Percentiles rank a stretch among this genome's conserved stretches.
Evolutionary conservation across 2,329 filamentous ascomycete genomes (phyloP).

Genomic region (Fonsecaea erecta): DNA sequence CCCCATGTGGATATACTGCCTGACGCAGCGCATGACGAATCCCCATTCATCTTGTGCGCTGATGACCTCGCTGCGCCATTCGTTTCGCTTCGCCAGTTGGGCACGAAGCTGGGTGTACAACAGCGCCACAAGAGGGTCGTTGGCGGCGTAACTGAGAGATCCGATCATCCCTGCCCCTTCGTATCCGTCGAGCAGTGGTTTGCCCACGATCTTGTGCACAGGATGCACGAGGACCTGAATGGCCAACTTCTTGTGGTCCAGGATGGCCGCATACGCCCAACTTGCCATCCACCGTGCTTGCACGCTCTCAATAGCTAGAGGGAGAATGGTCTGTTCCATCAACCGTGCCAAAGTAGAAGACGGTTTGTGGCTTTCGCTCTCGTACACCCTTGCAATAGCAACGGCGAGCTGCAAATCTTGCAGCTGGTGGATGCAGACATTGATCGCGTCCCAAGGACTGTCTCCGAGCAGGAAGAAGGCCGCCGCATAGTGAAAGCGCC

Average conservation of each 20-base stretch:
- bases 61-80: constrained; percentile 72
- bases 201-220: constrained; percentile 71
- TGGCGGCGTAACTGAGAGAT: constrained; percentile 79
- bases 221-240: constrained; percentile 82
- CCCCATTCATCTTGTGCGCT: constrained; percentile 81
- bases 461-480: constrained; percentile 94
- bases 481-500: constrained; percentile 91
- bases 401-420: constrained; percentile 89
- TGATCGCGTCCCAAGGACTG: constrained; percentile 80
- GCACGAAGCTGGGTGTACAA: constrained; percentile 85
- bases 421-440: constrained; percentile 83
- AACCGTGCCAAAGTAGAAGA: constrained; percentile 70
- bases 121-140: constrained; percentile 80
- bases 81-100: constrained; percentile 79
- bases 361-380: constrained; percentile 82
- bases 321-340: constrained; percentile 78
- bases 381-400: constrained; percentile 83
- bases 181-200: constrained; percentile 47
- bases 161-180: constrained; percentile 53
- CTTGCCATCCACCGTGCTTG: constrained; percentile 87
- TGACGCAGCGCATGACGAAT: constrained; percentile 84
- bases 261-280: constrained; percentile 88
- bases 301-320: constrained; percentile 75
- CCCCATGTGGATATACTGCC: constrained; percentile 86
- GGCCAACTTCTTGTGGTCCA: constrained; percentile 79